Conservation (phyloP, 1,284 basidiomycete species). For the Ustilago hordei region DNA sequence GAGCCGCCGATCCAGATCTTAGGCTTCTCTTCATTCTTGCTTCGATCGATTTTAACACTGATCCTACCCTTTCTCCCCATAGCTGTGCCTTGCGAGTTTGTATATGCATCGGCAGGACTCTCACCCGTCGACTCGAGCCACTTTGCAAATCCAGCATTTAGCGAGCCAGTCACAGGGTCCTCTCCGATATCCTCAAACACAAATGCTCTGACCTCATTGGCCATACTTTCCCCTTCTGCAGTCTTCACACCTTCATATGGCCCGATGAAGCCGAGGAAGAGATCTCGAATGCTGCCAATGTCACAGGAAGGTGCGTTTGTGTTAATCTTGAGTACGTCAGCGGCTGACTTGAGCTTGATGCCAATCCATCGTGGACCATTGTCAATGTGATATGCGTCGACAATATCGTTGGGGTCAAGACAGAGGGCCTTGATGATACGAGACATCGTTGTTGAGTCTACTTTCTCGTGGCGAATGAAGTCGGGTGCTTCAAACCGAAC, state of each 20-base stretch:
- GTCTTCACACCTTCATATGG: conserved; percentile 37
- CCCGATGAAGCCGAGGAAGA: conserved; percentile 56
- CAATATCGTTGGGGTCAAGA: conserved; percentile 26
- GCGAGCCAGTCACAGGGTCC: conserved; percentile 63
- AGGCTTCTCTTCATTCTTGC: conserved; percentile 10
- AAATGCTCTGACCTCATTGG: conserved; percentile 54
- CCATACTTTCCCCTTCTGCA: conserved; percentile 19
- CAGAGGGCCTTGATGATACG: conserved; percentile 32
- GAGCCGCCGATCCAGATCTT: conserved; percentile 57
- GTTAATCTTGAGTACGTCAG: conserved; percentile 49
- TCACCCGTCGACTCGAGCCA: conserved; percentile 48
- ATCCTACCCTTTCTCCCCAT: conserved; percentile 52
- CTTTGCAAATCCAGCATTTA: conserved; percentile 58
- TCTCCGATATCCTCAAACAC: conserved; percentile 43
- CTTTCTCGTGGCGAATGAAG: conserved; percentile 38
- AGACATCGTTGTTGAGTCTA: conserved; percentile 28
- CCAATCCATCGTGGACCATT: conserved; percentile 64
- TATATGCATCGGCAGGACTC: conserved; percentile 34
- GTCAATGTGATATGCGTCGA: conserved; percentile 51
- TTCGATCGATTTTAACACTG: conserved; percentile 30
- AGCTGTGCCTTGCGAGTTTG: conserved; percentile 48
- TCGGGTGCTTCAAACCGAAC: conserved; percentile 51
- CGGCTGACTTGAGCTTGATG: conserved; percentile 40
- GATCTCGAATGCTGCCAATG: conserved; percentile 19
- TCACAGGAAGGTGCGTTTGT: conserved; percentile 19